phyloP scores from a whole-genome alignment of 164 flowering plant species.

The Stephania cephalantha region DNA sequence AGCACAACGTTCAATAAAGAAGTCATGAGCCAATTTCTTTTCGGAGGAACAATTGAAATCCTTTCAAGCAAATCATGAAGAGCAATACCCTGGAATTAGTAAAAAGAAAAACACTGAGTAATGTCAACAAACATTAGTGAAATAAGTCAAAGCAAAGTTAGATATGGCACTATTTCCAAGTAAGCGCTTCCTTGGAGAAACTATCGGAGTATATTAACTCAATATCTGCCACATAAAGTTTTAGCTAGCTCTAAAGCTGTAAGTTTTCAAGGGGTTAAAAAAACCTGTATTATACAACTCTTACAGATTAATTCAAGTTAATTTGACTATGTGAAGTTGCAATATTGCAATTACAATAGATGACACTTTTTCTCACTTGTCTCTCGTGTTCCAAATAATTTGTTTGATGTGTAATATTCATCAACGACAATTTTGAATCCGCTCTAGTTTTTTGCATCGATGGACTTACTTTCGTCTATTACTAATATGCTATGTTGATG shows the following conservation, averaged over 20 bases:
- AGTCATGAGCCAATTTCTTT: slow-evolving; percentile 29
- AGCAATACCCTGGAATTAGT: slow-evolving; percentile 50
- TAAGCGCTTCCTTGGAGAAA: neutral
- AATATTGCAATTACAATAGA: neutral
- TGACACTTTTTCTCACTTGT: neutral
- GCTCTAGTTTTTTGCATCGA: neutral
- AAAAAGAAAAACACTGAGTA: slow-evolving; percentile 5
- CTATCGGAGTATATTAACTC: neutral
- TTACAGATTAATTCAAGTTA: neutral
- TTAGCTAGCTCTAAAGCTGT: neutral
- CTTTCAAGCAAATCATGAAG: slow-evolving; percentile 50
- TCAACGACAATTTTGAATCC: neutral
- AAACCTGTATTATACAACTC: too few species aligned
- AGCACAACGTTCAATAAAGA: slow-evolving; percentile 41
- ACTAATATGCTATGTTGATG: neutral
- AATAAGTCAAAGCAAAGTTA: neutral
- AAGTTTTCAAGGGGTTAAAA: too few species aligned
- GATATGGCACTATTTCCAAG: neutral
- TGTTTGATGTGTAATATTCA: neutral
- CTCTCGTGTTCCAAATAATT: neutral
- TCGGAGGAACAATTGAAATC: slow-evolving; percentile 25
- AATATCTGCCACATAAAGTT: neutral
- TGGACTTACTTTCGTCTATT: neutral
- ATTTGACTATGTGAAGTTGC: neutral
- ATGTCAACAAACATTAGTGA: neutral